These are phyloP conservation scores for Populus alba DNA, from an alignment of 345 rosid species.

Conservation along the genomic window DNA sequence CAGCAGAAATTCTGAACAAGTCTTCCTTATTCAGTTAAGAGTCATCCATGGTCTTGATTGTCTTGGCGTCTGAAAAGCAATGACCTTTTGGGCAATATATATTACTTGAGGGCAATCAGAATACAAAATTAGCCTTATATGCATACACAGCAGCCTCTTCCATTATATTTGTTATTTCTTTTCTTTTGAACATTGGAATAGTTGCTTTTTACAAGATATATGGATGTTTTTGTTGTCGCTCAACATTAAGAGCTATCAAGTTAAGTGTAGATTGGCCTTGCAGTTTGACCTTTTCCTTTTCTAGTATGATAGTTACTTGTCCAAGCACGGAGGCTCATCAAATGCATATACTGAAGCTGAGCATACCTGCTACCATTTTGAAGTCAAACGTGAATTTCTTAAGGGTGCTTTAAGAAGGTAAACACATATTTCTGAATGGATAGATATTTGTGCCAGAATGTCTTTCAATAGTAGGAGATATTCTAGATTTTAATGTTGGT, in stretches of 20 bases:
- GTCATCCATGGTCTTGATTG: not conserved
- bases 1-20: not conserved
- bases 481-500: constrained; percentile 19
- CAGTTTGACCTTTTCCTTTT: constrained; percentile 50
- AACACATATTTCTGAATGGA: constrained; percentile 13
- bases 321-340: constrained; percentile 97
- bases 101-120: not conserved
- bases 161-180: not conserved
- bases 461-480: not conserved
- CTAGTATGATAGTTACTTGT: constrained; percentile 97
- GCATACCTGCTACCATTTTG: constrained; percentile 96
- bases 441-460: not conserved
- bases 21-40: not conserved
- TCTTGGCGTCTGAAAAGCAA: not conserved
- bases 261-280: constrained; percentile 9
- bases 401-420: constrained; percentile 87
- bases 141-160: not conserved
- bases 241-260: not conserved
- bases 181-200: not conserved
- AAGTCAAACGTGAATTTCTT: constrained; percentile 85
- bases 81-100: not conserved
- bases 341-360: constrained; percentile 95
- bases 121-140: not conserved
- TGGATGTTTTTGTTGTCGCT: not conserved
- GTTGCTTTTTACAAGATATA: not conserved